Percentiles rank a stretch among this genome's conserved stretches.
Evolutionary conservation across 2,329 filamentous ascomycete species (phyloP).

Genomic region (Colletotrichum sp.): DNA sequence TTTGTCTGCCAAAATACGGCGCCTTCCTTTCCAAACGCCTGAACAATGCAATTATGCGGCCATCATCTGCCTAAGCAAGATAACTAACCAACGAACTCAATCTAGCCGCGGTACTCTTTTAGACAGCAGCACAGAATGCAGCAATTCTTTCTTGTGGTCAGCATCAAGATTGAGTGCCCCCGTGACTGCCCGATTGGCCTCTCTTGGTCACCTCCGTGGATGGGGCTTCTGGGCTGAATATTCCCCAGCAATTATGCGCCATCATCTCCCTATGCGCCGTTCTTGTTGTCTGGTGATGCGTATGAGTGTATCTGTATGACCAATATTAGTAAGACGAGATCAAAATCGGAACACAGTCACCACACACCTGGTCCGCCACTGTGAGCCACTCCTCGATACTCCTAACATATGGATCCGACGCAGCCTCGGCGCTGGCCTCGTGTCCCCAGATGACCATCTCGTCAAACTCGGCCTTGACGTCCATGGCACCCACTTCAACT

Average conservation of each 20-base stretch:
- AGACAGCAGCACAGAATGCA: fast-evolving
- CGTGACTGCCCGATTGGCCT: background rate
- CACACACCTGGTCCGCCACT: slow-evolving; percentile 69
- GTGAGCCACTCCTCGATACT: slow-evolving; percentile 82
- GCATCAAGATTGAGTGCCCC: background rate
- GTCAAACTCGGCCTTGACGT: slow-evolving; percentile 72
- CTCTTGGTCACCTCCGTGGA: background rate
- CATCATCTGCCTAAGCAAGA: background rate
- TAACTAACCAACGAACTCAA: background rate
- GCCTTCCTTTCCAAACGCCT: background rate
- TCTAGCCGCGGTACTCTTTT: background rate
- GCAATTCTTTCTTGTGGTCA: fast-evolving
- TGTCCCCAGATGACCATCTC: slow-evolving; percentile 85
- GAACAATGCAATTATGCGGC: background rate
- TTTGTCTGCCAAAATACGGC: background rate
- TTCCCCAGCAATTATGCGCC: background rate
- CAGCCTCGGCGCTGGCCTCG: slow-evolving; percentile 66
- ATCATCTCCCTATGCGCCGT: background rate
- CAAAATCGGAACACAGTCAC: background rate
- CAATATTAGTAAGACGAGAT: slow-evolving; percentile 16
- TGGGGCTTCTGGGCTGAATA: background rate
- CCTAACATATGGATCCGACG: slow-evolving; percentile 73
- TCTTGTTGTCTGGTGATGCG: slow-evolving; percentile 1
- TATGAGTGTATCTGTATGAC: slow-evolving; percentile 39
- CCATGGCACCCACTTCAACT: slow-evolving; percentile 56